Percentiles rank a stretch among this genome's conserved stretches.
These are phyloP conservation scores for Zygotorulaspora chibaensis DNA, from an alignment of 805 yeast species.

Conservation along the genomic window DNA sequence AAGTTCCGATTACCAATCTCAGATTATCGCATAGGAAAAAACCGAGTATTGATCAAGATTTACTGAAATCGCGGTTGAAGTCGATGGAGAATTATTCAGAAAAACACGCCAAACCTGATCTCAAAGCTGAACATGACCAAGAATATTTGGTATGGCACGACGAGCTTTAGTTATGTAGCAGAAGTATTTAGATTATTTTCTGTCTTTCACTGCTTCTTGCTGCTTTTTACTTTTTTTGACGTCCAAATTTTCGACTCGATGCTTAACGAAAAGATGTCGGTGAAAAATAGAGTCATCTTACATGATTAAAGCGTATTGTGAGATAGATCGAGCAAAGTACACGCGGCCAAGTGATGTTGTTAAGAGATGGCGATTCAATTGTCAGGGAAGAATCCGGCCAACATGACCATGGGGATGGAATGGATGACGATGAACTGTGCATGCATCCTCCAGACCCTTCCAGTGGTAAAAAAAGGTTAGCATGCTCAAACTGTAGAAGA, in stretches of 20 bases:
- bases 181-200: too few species aligned
- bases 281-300: too few species aligned
- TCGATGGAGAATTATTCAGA: background rate
- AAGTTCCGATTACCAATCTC: conserved; percentile 33
- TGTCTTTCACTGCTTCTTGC: too few species aligned
- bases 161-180: background rate
- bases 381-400: conserved; percentile 2
- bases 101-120: background rate
- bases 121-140: background rate
- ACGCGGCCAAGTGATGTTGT: conserved; percentile 4
- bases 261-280: too few species aligned
- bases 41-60: background rate
- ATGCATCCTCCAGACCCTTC: conserved; percentile 2
- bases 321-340: background rate
- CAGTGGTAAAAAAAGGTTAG: conserved; percentile 27
- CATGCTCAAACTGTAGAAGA: conserved; percentile 35
- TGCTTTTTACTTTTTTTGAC: background rate
- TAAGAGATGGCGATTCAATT: conserved; percentile 3
- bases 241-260: too few species aligned
- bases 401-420: background rate
- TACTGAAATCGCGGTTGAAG: background rate
- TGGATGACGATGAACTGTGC: background rate
- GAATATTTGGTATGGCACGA: background rate
- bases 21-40: background rate
- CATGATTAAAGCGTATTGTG: too few species aligned